A percentile compares a stretch with the other conserved stretches of the same genome.
Evolutionary conservation across 257 asterid species (phyloP).

Genomic region (Nicotiana undulata): DNA sequence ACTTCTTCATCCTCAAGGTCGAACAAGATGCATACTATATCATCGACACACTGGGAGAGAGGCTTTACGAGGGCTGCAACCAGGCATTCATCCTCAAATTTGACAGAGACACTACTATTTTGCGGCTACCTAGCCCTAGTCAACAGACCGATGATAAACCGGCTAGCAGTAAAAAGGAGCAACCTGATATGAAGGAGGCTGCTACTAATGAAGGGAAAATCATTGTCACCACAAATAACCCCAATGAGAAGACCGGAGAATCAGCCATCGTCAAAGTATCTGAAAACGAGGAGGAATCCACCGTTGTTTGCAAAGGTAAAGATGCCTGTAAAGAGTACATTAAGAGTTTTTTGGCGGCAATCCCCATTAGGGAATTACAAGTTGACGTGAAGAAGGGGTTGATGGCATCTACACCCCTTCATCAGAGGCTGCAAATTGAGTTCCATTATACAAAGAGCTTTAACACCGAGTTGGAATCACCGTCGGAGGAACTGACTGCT

Average conservation of each 20-base stretch:
- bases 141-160: conserved; percentile 23
- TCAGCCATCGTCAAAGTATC: conserved; percentile 14
- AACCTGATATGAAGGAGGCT: conserved; percentile 16
- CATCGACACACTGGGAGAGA: conserved; percentile 80
- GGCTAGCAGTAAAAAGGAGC: conserved; percentile 1
- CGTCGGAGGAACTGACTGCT: conserved; percentile 14
- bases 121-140: conserved; percentile 19
- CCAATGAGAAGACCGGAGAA: conserved; percentile 21
- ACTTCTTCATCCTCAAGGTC: conserved; percentile 63
- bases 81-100: conserved; percentile 77
- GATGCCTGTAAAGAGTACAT: conserved; percentile 65
- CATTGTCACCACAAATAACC: background rate
- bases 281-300: background rate
- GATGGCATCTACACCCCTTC: conserved; percentile 48
- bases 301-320: conserved; percentile 25
- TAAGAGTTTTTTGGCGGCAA: conserved; percentile 61
- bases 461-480: conserved; percentile 1
- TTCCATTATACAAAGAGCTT: conserved; percentile 41
- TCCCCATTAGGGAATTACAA: conserved; percentile 55
- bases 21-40: conserved; percentile 62
- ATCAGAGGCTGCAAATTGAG: conserved; percentile 61
- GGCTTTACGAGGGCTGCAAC: conserved; percentile 78
- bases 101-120: conserved; percentile 47
- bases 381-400: conserved; percentile 51
- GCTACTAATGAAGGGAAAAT: conserved; percentile 8